A percentile compares a stretch with the other conserved stretches of the same genome.
phyloP scores from a whole-genome alignment of 2,329 filamentous ascomycete species.

The Fusarium pseudoanthophilum region DNA sequence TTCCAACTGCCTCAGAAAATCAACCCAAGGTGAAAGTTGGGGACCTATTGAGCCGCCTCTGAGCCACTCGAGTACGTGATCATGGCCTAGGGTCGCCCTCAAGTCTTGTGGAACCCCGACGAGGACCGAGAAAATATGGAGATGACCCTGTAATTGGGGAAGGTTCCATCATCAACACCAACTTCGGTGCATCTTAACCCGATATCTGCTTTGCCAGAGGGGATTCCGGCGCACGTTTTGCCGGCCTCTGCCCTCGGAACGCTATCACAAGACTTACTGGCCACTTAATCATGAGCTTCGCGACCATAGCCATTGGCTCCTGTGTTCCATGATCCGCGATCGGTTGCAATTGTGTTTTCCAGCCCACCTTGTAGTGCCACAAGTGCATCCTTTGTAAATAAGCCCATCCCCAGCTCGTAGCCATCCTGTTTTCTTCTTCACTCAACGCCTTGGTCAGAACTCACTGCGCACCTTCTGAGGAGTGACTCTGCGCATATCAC shows the following conservation, averaged over 20 bases:
- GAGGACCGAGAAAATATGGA: constrained; percentile 36
- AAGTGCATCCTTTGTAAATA: constrained; percentile 34
- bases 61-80: constrained; percentile 1
- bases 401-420: constrained; percentile 21
- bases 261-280: constrained; percentile 29
- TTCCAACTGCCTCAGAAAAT: background rate
- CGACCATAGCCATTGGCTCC: background rate
- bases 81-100: background rate
- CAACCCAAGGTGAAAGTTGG: background rate
- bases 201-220: constrained; percentile 27
- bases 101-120: constrained; percentile 25
- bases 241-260: constrained; percentile 17
- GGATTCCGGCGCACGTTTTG: constrained; percentile 27
- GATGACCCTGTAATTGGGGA: constrained; percentile 25
- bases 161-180: constrained; percentile 30
- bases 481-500: background rate
- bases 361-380: constrained; percentile 27
- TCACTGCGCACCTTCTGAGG: background rate
- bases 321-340: constrained; percentile 20
- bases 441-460: background rate
- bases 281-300: constrained; percentile 19
- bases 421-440: constrained; percentile 1
- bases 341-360: constrained; percentile 20
- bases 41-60: constrained; percentile 20
- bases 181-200: constrained; percentile 36